Evolutionary conservation across 192 early-diverging fungal species (phyloP), one percentile per base, ranked within the genome.

Genomic region (Phycomyces nitens): DNA sequence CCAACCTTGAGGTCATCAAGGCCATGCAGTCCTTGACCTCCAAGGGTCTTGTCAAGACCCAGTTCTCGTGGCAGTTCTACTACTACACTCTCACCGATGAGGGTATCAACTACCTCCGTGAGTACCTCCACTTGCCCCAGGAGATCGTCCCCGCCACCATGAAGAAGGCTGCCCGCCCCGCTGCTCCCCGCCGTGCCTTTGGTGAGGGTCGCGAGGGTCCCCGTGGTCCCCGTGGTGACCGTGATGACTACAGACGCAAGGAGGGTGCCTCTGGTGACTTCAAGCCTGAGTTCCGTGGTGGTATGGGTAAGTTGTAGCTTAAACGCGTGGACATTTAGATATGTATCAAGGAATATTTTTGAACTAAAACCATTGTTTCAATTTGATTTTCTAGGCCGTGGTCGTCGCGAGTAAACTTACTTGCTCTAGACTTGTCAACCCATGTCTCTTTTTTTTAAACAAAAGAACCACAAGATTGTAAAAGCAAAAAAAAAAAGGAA

Each of bases 41-140:
- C 62, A 89, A 87, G 75, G 93, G 92, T 69, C 92, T 77, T 64
- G 95, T 99, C 75, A 93, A 92, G 82, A 91, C 90, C 69, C 90
- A 90, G 73, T 99, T 99, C 91, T 97, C 94, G 77, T 99, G 97
- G 97, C 95, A 97, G 76, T 94, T 94, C 86, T 99, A 96, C 88
- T 99, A 99, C 92, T 99, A 99, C 84, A 94, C 88, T 81, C 86
- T 99, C 76, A 99, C 96, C 75, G 88, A 95, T 73, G 92, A 93
- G 82, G 97, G 97, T 80, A 95, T 98, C 68, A 92, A 91, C 77
- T 97, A 96, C 84, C 85, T 99, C 68, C 91, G 97, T 77, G 90
- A 94, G 80, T 92, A 88, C 89, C 88, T 99, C 59, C 92, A 97
- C 92, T 84, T 99, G 66, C 97, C 97, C 67, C 82, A 87, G 69